Conservation (phyloP, 1,284 basidiomycete genomes). For the Sporisorium scitamineum region DNA sequence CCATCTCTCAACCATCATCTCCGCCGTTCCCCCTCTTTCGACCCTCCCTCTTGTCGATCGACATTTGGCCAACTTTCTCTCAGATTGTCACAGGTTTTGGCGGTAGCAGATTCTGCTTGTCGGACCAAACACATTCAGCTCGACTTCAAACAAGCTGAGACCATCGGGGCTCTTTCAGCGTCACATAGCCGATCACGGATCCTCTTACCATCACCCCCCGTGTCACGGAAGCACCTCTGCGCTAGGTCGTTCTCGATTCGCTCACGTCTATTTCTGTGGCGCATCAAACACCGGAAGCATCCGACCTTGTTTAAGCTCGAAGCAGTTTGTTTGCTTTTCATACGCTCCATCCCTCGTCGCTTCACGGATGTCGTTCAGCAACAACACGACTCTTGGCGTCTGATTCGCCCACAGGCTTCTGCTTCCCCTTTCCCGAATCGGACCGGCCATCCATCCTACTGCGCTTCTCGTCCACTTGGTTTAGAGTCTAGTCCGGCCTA, state of each 20-base stretch:
- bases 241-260: not conserved
- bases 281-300: not conserved
- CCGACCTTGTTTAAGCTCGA: not conserved
- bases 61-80: not conserved
- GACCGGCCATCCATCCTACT: slow-evolving; percentile 14
- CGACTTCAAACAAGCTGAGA: not conserved
- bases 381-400: slow-evolving; percentile 2
- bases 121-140: not conserved
- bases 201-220: not conserved
- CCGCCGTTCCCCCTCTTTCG: too few relatives aligned
- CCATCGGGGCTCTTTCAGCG: not conserved
- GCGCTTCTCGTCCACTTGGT: not conserved
- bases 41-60: not conserved
- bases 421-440: slow-evolving; percentile 2
- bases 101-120: not conserved
- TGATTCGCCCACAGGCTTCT: slow-evolving; percentile 25
- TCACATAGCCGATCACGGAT: not conserved
- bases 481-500: too few relatives aligned
- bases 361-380: slow-evolving; percentile 27
- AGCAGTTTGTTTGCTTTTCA: not conserved
- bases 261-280: not conserved
- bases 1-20: not conserved
- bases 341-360: not conserved
- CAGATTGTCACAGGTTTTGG: too few relatives aligned
- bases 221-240: not conserved